phyloP scores from a whole-genome alignment of 495 filamentous ascomycete species.

The Aspergillus wentii region DNA sequence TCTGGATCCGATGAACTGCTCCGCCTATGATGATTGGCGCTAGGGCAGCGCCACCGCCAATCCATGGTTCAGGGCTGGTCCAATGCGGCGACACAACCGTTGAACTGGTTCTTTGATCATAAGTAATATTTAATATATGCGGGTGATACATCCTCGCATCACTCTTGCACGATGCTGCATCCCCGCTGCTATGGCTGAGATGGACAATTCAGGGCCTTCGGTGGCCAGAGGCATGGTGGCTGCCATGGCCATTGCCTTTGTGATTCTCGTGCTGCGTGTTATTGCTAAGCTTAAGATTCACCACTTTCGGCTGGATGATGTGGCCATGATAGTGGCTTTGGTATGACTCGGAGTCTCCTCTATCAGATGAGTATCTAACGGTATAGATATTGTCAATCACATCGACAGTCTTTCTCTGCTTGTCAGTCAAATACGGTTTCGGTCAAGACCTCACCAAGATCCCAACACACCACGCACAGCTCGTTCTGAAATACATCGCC shows the following conservation, averaged over 20 bases:
- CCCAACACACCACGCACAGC: slow-evolving; percentile 3
- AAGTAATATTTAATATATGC: no score
- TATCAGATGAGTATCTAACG: no score
- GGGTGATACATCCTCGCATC: no score
- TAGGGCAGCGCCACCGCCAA: no score
- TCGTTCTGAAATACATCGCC: slow-evolving; percentile 26
- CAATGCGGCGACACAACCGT: no score
- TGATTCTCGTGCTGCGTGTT: slow-evolving; percentile 29
- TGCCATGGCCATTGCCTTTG: slow-evolving; percentile 22
- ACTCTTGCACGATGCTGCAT: neutral
- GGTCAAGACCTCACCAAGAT: slow-evolving; percentile 17
- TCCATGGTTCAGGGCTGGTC: no score
- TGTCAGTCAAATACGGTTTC: slow-evolving; percentile 25
- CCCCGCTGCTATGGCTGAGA: no score
- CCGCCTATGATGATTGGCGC: no score
- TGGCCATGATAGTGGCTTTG: slow-evolving; percentile 29
- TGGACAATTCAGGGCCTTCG: slow-evolving; percentile 16
- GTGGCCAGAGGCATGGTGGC: slow-evolving; percentile 29
- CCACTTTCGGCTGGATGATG: slow-evolving; percentile 30
- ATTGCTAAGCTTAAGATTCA: slow-evolving; percentile 32
- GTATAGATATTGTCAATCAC: slow-evolving; percentile 22
- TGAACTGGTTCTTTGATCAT: no score
- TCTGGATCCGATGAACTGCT: no score
- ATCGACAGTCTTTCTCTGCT: slow-evolving; percentile 20
- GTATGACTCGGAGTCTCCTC: slow-evolving; percentile 11